phyloP scores from a whole-genome alignment of 1,139 yeast species.

The Hyphopichia khmerensis region DNA sequence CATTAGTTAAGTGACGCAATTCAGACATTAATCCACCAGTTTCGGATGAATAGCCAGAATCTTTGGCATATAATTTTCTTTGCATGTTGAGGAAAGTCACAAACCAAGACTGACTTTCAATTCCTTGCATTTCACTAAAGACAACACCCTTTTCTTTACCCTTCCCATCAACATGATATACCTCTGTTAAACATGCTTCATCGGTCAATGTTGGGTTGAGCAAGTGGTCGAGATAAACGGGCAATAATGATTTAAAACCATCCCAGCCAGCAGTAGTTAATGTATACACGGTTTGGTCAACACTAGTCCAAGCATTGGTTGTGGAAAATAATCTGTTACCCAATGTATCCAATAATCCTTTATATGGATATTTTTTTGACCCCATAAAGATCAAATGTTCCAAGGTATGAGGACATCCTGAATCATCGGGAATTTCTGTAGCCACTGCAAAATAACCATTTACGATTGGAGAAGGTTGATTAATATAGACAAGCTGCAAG shows the following conservation, averaged over 20 bases:
- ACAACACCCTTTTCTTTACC: slow-evolving; percentile 97
- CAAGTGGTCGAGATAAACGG: slow-evolving; percentile 87
- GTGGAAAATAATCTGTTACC: slow-evolving; percentile 83
- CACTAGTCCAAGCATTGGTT: slow-evolving; percentile 97
- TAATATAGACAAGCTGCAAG: slow-evolving; percentile 70
- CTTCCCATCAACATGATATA: slow-evolving; percentile 87
- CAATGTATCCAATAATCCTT: slow-evolving; percentile 83
- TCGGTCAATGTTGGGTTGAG: slow-evolving; percentile 84
- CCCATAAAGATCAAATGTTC: slow-evolving; percentile 97
- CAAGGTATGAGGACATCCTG: slow-evolving; percentile 94
- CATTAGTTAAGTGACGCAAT: slow-evolving; percentile 69
- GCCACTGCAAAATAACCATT: slow-evolving; percentile 94
- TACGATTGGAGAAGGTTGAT: slow-evolving; percentile 85
- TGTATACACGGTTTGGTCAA: slow-evolving; percentile 94
- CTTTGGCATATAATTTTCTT: slow-evolving; percentile 53
- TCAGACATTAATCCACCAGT: slow-evolving; percentile 90
- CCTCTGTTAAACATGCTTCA: slow-evolving; percentile 91
- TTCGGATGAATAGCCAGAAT: slow-evolving; percentile 85
- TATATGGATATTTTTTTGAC: slow-evolving; percentile 82
- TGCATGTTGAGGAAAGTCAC: slow-evolving; percentile 64
- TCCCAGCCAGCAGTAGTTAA: slow-evolving; percentile 95
- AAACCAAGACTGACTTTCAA: slow-evolving; percentile 78
- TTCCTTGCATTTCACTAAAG: slow-evolving; percentile 96
- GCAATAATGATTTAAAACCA: slow-evolving; percentile 80
- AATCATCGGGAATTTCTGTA: slow-evolving; percentile 81